Percentiles rank a stretch among this genome's conserved stretches.
phyloP scores from a whole-genome alignment of 2,329 filamentous ascomycete genomes.

The Epichloe scottii region DNA sequence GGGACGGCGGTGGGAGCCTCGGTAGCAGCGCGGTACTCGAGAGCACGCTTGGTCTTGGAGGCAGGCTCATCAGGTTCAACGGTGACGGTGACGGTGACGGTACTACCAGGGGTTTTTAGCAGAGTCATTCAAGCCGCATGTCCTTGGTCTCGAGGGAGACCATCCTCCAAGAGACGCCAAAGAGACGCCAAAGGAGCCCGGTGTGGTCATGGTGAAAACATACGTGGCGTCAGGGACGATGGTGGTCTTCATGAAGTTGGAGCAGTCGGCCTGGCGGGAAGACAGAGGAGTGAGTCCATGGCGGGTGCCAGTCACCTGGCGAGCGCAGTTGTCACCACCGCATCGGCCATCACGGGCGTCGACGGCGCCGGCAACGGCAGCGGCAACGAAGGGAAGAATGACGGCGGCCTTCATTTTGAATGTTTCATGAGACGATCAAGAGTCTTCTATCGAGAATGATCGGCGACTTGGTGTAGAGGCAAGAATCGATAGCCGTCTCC shows the following conservation, averaged over 20 bases:
- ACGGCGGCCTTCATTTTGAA: slow-evolving; percentile 29
- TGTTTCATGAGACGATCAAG: not conserved
- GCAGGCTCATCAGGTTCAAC: slow-evolving; percentile 20
- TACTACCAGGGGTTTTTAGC: slow-evolving; percentile 9
- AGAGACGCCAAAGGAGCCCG: not conserved
- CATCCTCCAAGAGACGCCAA: not conserved
- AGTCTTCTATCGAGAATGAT: not conserved
- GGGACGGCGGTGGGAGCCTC: slow-evolving; percentile 22
- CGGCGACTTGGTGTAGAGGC: not conserved
- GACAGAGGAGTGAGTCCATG: slow-evolving; percentile 21
- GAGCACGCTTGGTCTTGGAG: slow-evolving; percentile 16
- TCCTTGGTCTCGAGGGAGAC: not conserved
- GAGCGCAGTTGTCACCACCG: slow-evolving; percentile 33
- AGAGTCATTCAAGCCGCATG: not conserved
- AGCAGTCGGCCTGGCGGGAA: slow-evolving; percentile 26
- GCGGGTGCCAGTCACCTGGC: slow-evolving; percentile 31
- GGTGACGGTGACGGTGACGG: slow-evolving; percentile 26
- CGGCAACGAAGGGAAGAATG: slow-evolving; percentile 24
- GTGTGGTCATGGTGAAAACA: slow-evolving; percentile 9
- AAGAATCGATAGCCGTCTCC: not conserved
- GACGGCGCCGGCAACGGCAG: slow-evolving; percentile 23
- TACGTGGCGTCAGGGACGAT: slow-evolving; percentile 29
- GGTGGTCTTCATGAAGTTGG: slow-evolving; percentile 27
- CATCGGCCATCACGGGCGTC: slow-evolving; percentile 23
- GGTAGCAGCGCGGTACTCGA: slow-evolving; percentile 19